Percentiles rank a stretch among this genome's conserved stretches.
phyloP scores from a whole-genome alignment of 2,329 filamentous ascomycete species.

The Cladorrhinum sp. region DNA sequence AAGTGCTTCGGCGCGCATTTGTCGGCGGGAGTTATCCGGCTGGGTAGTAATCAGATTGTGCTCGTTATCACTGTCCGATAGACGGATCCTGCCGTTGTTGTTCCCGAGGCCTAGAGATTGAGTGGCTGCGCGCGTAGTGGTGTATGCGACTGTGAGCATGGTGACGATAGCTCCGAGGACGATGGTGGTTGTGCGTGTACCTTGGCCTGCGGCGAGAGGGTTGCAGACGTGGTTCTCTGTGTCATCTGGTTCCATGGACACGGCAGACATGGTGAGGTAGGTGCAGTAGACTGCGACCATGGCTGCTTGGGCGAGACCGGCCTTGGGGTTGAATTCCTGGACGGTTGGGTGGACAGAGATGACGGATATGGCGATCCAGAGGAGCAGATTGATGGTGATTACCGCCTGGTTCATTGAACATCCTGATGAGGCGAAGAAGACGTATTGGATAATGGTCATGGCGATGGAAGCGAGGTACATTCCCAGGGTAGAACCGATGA shows the following conservation, averaged over 20 bases:
- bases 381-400: constrained; percentile 87
- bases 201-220: constrained; percentile 79
- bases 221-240: constrained; percentile 91
- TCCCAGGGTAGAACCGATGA: constrained; percentile 86
- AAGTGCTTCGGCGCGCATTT: constrained; percentile 90
- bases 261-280: constrained; percentile 95
- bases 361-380: constrained; percentile 76
- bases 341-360: constrained; percentile 87
- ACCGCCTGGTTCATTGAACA: constrained; percentile 97
- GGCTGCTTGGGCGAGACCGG: constrained; percentile 92
- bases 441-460: constrained; percentile 96
- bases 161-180: constrained; percentile 93
- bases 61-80: constrained; percentile 59
- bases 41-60: constrained; percentile 88
- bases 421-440: constrained; percentile 80
- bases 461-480: constrained; percentile 91
- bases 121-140: constrained; percentile 91
- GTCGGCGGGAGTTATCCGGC: constrained; percentile 66
- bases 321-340: constrained; percentile 88
- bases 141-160: constrained; percentile 95
- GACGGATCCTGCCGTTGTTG: constrained; percentile 56
- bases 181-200: constrained; percentile 84
- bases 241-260: constrained; percentile 96
- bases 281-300: constrained; percentile 99
- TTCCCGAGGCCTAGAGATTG: constrained; percentile 72